Conservation (phyloP, 768 basidiomycete species). For the Tulasnella calospora region DNA sequence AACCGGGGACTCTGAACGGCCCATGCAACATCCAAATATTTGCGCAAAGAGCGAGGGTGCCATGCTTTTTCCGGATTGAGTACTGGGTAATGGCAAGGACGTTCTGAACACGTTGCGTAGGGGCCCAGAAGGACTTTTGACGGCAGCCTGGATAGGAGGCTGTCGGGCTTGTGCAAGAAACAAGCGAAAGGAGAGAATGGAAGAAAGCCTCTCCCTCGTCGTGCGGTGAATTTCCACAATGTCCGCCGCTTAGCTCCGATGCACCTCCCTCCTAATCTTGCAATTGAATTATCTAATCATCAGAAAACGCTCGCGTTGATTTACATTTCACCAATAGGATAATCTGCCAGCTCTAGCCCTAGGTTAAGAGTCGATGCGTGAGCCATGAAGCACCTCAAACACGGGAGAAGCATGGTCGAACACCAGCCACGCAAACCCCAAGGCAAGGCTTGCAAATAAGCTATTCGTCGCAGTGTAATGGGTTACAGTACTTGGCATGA, state of each 20-base stretch:
- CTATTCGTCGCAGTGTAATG: background rate
- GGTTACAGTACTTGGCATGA: background rate
- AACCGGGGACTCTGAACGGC: background rate
- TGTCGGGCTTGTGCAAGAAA: constrained; percentile 11
- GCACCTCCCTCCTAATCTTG: background rate
- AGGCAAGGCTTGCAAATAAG: too few species aligned
- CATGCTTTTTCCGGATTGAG: constrained; percentile 1
- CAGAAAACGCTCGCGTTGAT: too few species aligned
- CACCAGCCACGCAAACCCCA: too few species aligned
- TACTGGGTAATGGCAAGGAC: background rate
- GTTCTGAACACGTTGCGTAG: background rate
- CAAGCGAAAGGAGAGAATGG: constrained; percentile 1
- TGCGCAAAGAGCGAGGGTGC: background rate
- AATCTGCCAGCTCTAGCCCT: too few species aligned
- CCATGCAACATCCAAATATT: constrained; percentile 8
- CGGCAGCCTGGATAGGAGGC: constrained; percentile 9
- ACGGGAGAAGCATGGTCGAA: too few species aligned
- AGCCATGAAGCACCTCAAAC: too few species aligned
- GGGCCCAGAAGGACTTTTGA: background rate
- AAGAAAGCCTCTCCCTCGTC: background rate
- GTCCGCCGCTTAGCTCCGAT: background rate
- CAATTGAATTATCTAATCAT: too few species aligned
- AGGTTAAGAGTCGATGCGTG: too few species aligned
- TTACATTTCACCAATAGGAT: too few species aligned
- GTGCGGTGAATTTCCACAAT: background rate